Base-by-base conservation (phyloP, 768 basidiomycete genomes). In the Strobilomyces echinocephalus region DNA sequence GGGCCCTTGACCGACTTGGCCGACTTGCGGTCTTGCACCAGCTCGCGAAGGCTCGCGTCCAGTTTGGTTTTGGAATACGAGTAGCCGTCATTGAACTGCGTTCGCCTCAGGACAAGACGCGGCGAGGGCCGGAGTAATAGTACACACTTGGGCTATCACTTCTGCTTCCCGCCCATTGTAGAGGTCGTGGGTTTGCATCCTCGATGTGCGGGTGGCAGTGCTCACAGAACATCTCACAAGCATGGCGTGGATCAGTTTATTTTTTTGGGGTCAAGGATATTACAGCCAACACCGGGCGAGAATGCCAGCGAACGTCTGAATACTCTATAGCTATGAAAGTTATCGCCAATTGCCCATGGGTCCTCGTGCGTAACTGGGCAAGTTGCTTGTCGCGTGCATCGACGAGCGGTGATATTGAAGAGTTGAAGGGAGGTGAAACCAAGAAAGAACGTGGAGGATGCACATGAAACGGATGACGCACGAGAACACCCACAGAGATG, bases 41-140 rank as follows among this genome's bases (percentile, higher is more conserved):
- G 76, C 70, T 81, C 87, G 41, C 85, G 81, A 46, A 68, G 57
- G 49, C 69, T 70, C 43, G 69, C 70, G 21, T 72, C 68, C 10
- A 71, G 60, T 33, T 60, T 71, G 21, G 60, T 60, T 46, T 65
- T 66, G 7, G 66, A 72, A 18, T 70, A 69, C 77, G 73, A 49
- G 80, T 80, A 46, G 78, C 80, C 60, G 74, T 80, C 56, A 68
- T 67, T 62, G 81, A 89, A 67, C 81, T 83, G 15, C 72, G 39
- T 11, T 14, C 14, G 61, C 51, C 75, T 82, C 40, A 78, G 76
- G 31, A 44, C 41, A 20, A 1, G 33, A 4, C 4, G 5, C 33
- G 11, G 35, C 12, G 18, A 16, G 38, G 20, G 12, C 14, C 15
- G 0, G 39, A 2, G 24, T 4, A 24, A 24, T 26, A 9, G 41